Evolutionary conservation across 768 basidiomycete species (phyloP).

Genomic region (Trametes elegans): DNA sequence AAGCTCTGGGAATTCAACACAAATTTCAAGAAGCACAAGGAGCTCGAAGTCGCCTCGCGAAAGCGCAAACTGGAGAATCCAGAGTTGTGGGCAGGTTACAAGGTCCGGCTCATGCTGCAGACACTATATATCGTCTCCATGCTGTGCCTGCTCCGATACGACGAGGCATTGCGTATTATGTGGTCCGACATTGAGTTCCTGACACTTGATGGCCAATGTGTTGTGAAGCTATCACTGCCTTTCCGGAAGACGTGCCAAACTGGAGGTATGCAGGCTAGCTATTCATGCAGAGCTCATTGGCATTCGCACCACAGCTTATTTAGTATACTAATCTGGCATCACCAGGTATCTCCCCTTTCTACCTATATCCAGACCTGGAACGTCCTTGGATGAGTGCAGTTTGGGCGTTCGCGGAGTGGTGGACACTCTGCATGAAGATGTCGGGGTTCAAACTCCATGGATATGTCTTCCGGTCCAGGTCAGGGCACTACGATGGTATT

Average conservation of each 20-base stretch:
- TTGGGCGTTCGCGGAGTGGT: constrained; percentile 25
- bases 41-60: background rate
- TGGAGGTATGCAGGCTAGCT: constrained; percentile 23
- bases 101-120: constrained; percentile 24
- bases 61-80: background rate
- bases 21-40: background rate
- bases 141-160: constrained; percentile 25
- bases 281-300: background rate
- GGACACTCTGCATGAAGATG: background rate
- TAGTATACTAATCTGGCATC: too few relatives aligned
- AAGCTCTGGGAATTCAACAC: constrained; percentile 19
- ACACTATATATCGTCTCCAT: constrained; percentile 20
- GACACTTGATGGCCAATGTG: background rate
- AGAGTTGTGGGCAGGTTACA: constrained; percentile 20
- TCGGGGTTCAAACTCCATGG: constrained; percentile 2
- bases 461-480: constrained; percentile 16
- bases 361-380: constrained; percentile 12
- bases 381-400: constrained; percentile 20
- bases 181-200: constrained; percentile 18
- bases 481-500: background rate
- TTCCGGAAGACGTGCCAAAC: constrained; percentile 26
- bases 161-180: constrained; percentile 24
- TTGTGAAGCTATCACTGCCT: constrained; percentile 3
- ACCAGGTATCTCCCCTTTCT: constrained; percentile 22
- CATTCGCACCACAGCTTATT: too few relatives aligned